Evolutionary conservation across 2,329 filamentous ascomycete genomes (phyloP).

Genomic region (Fusarium mundagurra): DNA sequence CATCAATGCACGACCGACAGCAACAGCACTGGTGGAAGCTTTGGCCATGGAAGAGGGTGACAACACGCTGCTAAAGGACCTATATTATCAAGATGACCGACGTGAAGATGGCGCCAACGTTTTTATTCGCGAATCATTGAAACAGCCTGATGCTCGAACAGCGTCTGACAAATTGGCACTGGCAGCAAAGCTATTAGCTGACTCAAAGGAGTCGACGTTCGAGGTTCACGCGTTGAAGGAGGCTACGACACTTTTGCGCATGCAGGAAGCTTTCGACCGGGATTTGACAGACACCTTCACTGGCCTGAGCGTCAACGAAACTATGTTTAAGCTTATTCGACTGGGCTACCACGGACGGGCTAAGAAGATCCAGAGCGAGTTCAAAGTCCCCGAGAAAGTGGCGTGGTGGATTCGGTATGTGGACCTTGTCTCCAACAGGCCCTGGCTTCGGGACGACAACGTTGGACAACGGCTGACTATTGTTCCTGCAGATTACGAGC

Average conservation of each 20-base stretch:
- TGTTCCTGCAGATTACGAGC: constrained; percentile 73
- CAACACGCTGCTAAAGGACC: constrained; percentile 87
- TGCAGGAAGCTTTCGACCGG: constrained; percentile 87
- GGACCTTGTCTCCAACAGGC: constrained; percentile 19
- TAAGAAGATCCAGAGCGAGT: constrained; percentile 88
- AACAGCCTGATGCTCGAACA: constrained; percentile 74
- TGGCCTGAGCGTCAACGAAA: constrained; percentile 89
- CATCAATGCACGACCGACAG: constrained; percentile 85
- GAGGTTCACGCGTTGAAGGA: constrained; percentile 83
- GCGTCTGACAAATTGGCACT: constrained; percentile 88
- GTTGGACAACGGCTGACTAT: constrained; percentile 32
- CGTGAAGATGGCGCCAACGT: constrained; percentile 88
- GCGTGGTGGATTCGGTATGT: constrained; percentile 82
- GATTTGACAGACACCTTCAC: constrained; percentile 82
- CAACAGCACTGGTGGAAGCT: constrained; percentile 89
- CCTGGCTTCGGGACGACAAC: constrained; percentile 9
- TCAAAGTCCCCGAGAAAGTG: constrained; percentile 91
- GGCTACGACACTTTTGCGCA: constrained; percentile 79
- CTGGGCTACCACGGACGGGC: constrained; percentile 86
- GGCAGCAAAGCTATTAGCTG: constrained; percentile 82
- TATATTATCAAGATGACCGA: constrained; percentile 97
- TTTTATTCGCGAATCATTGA: constrained; percentile 84
- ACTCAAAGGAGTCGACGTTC: constrained; percentile 81
- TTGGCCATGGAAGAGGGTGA: constrained; percentile 75
- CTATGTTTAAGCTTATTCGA: constrained; percentile 86